phyloP scores from a whole-genome alignment of 208 protist genomes.

The Trypanosoma congolense region DNA sequence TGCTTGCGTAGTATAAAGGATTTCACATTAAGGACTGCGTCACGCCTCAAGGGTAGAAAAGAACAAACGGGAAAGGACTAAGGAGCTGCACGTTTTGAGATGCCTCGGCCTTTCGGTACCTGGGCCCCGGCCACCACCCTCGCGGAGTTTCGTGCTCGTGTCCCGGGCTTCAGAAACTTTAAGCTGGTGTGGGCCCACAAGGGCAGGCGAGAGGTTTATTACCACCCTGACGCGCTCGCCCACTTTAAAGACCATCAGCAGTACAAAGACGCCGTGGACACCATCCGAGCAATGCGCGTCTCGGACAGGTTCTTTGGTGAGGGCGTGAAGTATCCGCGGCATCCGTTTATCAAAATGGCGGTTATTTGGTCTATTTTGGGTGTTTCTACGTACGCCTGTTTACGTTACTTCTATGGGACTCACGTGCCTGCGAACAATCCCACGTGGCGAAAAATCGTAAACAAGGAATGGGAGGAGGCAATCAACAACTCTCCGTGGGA shows the following conservation, averaged over 20 bases:
- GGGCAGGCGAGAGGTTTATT: constrained; percentile 70
- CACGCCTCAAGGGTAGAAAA: too few relatives aligned
- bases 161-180: constrained; percentile 55
- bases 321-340: constrained; percentile 64
- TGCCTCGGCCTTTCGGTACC: constrained; percentile 84
- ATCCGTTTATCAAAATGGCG: constrained; percentile 40
- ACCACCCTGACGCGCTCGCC: constrained; percentile 73
- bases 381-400: constrained; percentile 34
- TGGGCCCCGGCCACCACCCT: constrained; percentile 84
- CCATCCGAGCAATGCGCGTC: constrained; percentile 64
- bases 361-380: constrained; percentile 35
- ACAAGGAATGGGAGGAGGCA: constrained; percentile 90
- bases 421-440: constrained; percentile 81
- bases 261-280: constrained; percentile 83
- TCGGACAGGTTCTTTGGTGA: constrained; percentile 86
- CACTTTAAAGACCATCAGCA: constrained; percentile 86
- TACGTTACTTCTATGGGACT: constrained; percentile 72
- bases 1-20: too few relatives aligned
- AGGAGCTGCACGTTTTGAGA: constrained; percentile 12
- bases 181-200: constrained; percentile 40
- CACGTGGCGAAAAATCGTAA: constrained; percentile 85
- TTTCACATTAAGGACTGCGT: too few relatives aligned
- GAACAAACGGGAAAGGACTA: constrained; percentile 3
- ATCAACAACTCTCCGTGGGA: constrained; percentile 89
- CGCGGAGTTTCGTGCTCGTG: constrained; percentile 73